Evolutionary conservation across 2,329 filamentous ascomycete genomes (phyloP), one percentile per base, ranked within the genome.

Genomic region (Phialocephala subalpina): DNA sequence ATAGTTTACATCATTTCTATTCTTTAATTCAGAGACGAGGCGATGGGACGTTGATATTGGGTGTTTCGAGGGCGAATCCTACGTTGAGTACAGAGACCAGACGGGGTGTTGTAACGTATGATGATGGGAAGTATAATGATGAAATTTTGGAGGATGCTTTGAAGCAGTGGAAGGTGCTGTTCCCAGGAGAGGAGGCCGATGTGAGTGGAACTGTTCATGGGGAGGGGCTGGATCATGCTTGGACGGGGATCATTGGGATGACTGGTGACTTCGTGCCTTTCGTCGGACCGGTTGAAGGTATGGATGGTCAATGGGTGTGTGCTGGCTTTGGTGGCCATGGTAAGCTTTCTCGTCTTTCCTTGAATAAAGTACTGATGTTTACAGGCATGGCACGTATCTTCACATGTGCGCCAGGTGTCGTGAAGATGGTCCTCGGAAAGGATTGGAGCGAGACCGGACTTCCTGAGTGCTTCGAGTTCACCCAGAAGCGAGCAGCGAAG

Each of bases 251-350:
- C 65, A 79, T 84, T 40, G 82, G 76, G 14, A 80, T 83, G 80
- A 83, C 81, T 47, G 73, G 77, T 0, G 81, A 84, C 70, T 80
- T 76, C 12, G 80, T 83, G 14, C 82, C 82, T 0, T 80, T 83
- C 65, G 74, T 84, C n/a, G 82, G 82, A 1, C 70, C 72, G 0
- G 71, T 84, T 5, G 75, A 80, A 11, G 75, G 75, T 0, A 66
- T 79, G 8, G 76, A 78, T 11, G 82, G 82, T 3, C 82, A 84
- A 61, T 84, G 77, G 71, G 77, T 84, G 9, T 83, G 81, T 69
- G 82, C 81, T n/a, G 82, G 82, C 0, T 83, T 83, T 65, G 83
- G 83, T 68, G 82, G 81, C 0, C 81, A 83, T 70, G 81, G 81
- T 78, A 67, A 76, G 75, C 70, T n/a, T 65, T 22, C 18, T 11